Percentiles rank a stretch among this genome's conserved stretches.
Evolutionary conservation across 2,329 filamentous ascomycete species (phyloP).

Genomic region (Pyrenochaeta sp.): DNA sequence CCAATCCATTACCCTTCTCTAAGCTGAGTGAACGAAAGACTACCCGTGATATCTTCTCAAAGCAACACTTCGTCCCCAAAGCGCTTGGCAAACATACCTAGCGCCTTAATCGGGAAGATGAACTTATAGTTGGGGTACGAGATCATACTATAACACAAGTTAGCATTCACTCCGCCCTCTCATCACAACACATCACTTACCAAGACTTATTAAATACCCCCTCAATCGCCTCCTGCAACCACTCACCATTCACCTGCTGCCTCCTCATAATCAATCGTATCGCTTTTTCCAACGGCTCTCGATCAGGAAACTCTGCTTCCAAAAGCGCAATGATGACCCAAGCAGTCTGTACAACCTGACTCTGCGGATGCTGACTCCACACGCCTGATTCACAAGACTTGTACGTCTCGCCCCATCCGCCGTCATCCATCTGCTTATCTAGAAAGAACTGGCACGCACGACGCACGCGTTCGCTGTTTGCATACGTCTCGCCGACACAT

Average conservation of each 20-base stretch:
- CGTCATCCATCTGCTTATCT: conserved; percentile 83
- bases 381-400: conserved; percentile 78
- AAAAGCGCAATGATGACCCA: conserved; percentile 87
- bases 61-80: conserved; percentile 41
- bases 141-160: conserved; percentile 74
- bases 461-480: conserved; percentile 73
- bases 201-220: conserved; percentile 99
- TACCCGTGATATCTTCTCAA: conserved; percentile 1
- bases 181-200: conserved; percentile 56
- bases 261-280: conserved; percentile 83
- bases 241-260: conserved; percentile 90
- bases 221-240: conserved; percentile 94
- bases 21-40: neutral
- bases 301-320: conserved; percentile 81
- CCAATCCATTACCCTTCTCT: neutral
- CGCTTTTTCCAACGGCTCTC: conserved; percentile 74
- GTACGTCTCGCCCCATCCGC: conserved; percentile 97
- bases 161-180: conserved; percentile 8
- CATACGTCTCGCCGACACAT: conserved; percentile 82
- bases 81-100: conserved; percentile 80
- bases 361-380: conserved; percentile 79
- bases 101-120: conserved; percentile 89
- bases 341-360: conserved; percentile 92
- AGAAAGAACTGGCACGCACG: conserved; percentile 87
- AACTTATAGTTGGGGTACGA: conserved; percentile 99